These are phyloP conservation scores for Penicillium herquei DNA, from an alignment of 495 filamentous ascomycete species.

Conservation along the genomic window DNA sequence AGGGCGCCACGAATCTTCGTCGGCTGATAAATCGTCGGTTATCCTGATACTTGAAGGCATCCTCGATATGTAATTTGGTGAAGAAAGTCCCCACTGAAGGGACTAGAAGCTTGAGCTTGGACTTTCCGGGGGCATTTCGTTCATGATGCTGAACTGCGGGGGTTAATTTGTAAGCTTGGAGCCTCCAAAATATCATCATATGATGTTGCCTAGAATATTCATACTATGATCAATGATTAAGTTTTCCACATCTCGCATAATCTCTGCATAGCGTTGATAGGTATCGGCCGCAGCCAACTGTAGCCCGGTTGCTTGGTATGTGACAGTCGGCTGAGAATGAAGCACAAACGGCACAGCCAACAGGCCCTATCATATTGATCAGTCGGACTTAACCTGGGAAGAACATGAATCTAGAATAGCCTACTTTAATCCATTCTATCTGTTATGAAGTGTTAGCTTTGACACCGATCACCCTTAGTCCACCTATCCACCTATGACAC, in stretches of 20 bases:
- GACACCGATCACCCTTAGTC: neutral
- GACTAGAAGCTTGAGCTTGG: conserved; percentile 90
- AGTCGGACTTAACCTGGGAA: neutral
- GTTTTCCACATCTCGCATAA: conserved; percentile 88
- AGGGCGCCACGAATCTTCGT: conserved; percentile 90
- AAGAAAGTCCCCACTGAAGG: conserved; percentile 90
- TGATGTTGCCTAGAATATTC: conserved; percentile 9
- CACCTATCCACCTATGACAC: neutral
- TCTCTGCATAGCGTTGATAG: conserved; percentile 87
- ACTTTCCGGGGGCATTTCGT: conserved; percentile 59
- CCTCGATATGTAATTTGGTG: conserved; percentile 77
- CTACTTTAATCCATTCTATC: conserved; percentile 71
- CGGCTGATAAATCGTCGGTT: conserved; percentile 79
- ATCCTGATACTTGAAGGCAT: conserved; percentile 92
- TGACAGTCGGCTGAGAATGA: conserved; percentile 87
- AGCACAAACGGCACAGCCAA: conserved; percentile 96
- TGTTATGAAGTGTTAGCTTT: conserved; percentile 12
- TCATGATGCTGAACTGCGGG: conserved; percentile 65
- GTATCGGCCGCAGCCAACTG: conserved; percentile 57
- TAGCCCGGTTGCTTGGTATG: conserved; percentile 57
- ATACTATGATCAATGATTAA: conserved; percentile 91
- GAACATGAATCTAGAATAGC: neutral
- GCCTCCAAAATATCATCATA: neutral
- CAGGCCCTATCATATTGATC: conserved; percentile 56
- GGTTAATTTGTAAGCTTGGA: neutral